Conservation (phyloP, 768 basidiomycete genomes). For the Phaeotremella skinneri region DNA sequence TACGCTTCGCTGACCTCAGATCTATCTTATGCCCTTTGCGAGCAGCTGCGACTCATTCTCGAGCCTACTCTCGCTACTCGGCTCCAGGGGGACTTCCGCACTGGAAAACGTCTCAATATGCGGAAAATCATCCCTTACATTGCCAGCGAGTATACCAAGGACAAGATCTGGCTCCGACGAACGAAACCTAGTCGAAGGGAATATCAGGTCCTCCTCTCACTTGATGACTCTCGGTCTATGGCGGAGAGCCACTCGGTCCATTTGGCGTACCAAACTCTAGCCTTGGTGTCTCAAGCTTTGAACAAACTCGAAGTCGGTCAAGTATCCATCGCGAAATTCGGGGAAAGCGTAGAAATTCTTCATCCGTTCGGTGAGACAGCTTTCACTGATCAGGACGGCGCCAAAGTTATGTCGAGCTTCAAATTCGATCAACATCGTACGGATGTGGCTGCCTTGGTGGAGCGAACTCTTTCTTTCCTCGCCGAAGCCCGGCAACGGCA, state of each 20-base stretch:
- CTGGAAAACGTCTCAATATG: conserved; percentile 97
- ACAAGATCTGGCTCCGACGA: conserved; percentile 96
- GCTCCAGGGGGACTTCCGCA: conserved; percentile 93
- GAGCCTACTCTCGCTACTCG: conserved; percentile 92
- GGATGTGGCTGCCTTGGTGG: conserved; percentile 76
- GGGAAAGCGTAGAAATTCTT: conserved; percentile 78
- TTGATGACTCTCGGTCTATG: conserved; percentile 98
- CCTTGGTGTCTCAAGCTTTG: conserved; percentile 84
- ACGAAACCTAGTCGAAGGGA: conserved; percentile 90
- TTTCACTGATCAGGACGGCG: conserved; percentile 74
- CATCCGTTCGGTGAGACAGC: conserved; percentile 76
- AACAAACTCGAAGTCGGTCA: conserved; percentile 93
- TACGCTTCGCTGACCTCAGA: conserved; percentile 90
- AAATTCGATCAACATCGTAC: conserved; percentile 85
- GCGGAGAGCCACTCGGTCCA: conserved; percentile 87
- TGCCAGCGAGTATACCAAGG: conserved; percentile 97
- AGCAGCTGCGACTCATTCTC: conserved; percentile 92
- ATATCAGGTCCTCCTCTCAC: conserved; percentile 88
- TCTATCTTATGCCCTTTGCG: conserved; percentile 85
- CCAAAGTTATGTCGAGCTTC: conserved; percentile 77
- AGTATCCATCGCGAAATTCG: conserved; percentile 85
- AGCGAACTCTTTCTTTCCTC: conserved; percentile 70
- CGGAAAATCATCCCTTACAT: conserved; percentile 98
- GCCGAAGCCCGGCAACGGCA: conserved; percentile 72
- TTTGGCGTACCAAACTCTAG: conserved; percentile 89